Percentiles rank a stretch among this genome's conserved stretches.
Evolutionary conservation across 805 yeast species (phyloP).

Genomic region (Candida montana): DNA sequence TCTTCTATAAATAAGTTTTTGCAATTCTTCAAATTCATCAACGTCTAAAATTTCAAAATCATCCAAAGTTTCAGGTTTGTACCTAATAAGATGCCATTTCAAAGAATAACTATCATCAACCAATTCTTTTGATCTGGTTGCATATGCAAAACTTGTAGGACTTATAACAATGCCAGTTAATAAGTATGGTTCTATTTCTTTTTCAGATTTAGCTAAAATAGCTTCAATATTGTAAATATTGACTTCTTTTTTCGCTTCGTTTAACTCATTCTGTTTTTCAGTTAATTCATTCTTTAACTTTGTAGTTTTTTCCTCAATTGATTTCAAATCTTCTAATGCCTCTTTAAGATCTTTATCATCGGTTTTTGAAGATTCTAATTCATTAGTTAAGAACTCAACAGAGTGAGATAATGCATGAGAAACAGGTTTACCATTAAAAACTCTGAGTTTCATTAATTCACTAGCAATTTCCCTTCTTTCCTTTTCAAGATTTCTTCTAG

Average conservation of each 20-base stretch:
- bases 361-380: slow-evolving; percentile 1
- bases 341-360: slow-evolving; percentile 1
- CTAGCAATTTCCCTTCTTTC: slow-evolving; percentile 15
- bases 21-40: slow-evolving; percentile 25
- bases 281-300: slow-evolving; percentile 6
- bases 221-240: slow-evolving; percentile 25
- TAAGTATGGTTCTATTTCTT: slow-evolving; percentile 32
- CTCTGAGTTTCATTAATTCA: slow-evolving; percentile 23
- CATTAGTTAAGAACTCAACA: slow-evolving; percentile 20
- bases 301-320: slow-evolving; percentile 12
- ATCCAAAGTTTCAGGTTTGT: slow-evolving; percentile 24
- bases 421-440: slow-evolving; percentile 30
- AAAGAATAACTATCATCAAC: slow-evolving; percentile 6
- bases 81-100: slow-evolving; percentile 29
- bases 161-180: slow-evolving; percentile 33
- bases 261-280: slow-evolving; percentile 8
- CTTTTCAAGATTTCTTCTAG: slow-evolving; percentile 4
- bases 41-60: slow-evolving; percentile 20
- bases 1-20: slow-evolving; percentile 15
- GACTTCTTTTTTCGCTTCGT: slow-evolving; percentile 13
- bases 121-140: slow-evolving; percentile 13
- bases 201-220: slow-evolving; percentile 20
- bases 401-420: slow-evolving; percentile 23
- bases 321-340: slow-evolving; percentile 21
- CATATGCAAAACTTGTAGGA: slow-evolving; percentile 28